Conservation (phyloP, 2,329 filamentous ascomycete species). For the Sarocladium oryzae region DNA sequence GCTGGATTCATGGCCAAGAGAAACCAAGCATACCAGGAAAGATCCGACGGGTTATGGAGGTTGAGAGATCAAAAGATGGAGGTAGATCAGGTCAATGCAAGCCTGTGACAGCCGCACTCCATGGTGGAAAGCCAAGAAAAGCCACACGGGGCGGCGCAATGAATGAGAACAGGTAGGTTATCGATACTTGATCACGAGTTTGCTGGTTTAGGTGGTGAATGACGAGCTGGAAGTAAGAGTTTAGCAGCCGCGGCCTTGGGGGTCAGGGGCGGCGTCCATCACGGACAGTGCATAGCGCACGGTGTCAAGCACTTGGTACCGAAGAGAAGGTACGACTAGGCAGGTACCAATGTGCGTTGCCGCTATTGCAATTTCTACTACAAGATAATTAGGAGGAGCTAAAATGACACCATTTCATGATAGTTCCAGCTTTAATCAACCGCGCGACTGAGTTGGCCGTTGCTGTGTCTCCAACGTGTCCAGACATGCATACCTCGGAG, state of each 20-base stretch:
- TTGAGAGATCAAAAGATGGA: not conserved
- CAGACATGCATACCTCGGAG: too few species aligned
- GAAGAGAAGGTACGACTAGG: not conserved
- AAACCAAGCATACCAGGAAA: too few species aligned
- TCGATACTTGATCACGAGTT: not conserved
- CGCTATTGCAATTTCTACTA: too few species aligned
- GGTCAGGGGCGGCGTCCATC: too few species aligned
- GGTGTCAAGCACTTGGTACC: not conserved
- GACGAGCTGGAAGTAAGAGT: not conserved
- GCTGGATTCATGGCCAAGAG: not conserved
- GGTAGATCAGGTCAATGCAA: not conserved
- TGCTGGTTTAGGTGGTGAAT: not conserved
- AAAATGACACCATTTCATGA: too few species aligned
- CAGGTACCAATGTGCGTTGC: too few species aligned
- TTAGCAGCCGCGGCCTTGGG: too few species aligned
- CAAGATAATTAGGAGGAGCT: too few species aligned
- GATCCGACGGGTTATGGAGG: too few species aligned
- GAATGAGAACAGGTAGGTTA: not conserved
- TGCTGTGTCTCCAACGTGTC: too few species aligned
- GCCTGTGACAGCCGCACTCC: not conserved
- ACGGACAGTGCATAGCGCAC: constrained; percentile 2
- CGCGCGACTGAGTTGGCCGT: too few species aligned
- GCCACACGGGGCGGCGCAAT: not conserved
- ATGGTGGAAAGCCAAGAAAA: not conserved
- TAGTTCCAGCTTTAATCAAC: too few species aligned